Conservation (phyloP, 495 filamentous ascomycete species). For the Penicillium salamii region DNA sequence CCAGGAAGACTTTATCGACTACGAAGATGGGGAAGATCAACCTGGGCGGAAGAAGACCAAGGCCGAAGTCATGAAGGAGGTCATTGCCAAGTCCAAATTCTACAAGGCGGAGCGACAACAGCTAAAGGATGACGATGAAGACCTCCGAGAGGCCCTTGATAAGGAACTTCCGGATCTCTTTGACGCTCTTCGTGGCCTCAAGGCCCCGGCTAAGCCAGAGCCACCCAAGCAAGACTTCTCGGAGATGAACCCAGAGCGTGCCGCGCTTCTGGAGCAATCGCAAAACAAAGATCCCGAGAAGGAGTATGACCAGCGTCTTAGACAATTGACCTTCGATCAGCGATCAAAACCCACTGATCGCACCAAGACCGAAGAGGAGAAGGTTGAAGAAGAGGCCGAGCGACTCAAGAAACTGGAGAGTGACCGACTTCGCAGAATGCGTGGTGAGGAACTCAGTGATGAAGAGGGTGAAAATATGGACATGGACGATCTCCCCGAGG, state of each 20-base stretch:
- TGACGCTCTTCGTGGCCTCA: constrained; percentile 58
- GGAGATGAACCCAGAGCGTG: constrained; percentile 59
- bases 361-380: constrained; percentile 91
- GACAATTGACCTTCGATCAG: constrained; percentile 77
- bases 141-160: constrained; percentile 76
- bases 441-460: constrained; percentile 38
- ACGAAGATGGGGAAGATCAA: constrained; percentile 43
- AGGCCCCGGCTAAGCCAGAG: constrained; percentile 41
- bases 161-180: constrained; percentile 79
- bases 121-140: constrained; percentile 90
- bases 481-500: background rate
- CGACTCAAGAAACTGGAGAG: constrained; percentile 77
- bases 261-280: constrained; percentile 56
- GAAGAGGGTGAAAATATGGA: constrained; percentile 35
- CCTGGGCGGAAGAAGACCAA: constrained; percentile 87
- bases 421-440: constrained; percentile 56
- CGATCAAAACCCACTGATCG: constrained; percentile 79
- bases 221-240: constrained; percentile 39
- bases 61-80: constrained; percentile 93
- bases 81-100: constrained; percentile 95
- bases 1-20: constrained; percentile 38
- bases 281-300: constrained; percentile 65
- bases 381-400: constrained; percentile 67
- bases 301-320: constrained; percentile 80
- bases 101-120: constrained; percentile 92